Evolutionary conservation across 768 basidiomycete genomes (phyloP).

Genomic region (Boletellus ananiceps): DNA sequence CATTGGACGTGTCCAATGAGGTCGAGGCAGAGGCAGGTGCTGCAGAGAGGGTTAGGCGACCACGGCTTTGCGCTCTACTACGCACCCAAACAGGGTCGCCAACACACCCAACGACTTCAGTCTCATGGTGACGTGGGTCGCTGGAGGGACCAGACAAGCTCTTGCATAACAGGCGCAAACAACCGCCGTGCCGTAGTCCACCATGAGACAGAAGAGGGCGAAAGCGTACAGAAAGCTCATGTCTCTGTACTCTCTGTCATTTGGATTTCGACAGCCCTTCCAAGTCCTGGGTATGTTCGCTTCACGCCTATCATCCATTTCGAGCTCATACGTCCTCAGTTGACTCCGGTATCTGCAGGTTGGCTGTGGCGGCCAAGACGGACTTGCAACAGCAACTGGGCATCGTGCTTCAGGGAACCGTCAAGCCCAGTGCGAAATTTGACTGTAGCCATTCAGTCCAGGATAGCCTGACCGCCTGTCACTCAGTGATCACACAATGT

Average conservation of each 20-base stretch:
- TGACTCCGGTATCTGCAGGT: conserved; percentile 79
- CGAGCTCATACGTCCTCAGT: conserved; percentile 42
- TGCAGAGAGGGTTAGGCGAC: conserved; percentile 1
- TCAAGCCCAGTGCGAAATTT: conserved; percentile 79
- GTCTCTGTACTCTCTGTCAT: conserved; percentile 80
- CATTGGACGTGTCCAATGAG: conserved; percentile 60
- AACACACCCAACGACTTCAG: conserved; percentile 6
- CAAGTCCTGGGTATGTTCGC: conserved; percentile 72
- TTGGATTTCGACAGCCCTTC: conserved; percentile 91
- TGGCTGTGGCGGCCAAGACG: conserved; percentile 61
- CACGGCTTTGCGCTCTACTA: too few species aligned
- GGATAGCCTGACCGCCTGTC: conserved; percentile 38
- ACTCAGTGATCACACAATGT: conserved; percentile 97
- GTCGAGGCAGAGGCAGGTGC: conserved; percentile 43
- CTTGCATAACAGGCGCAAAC: conserved; percentile 25
- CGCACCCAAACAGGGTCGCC: conserved; percentile 16
- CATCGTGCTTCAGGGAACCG: conserved; percentile 76
- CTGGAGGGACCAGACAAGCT: not conserved
- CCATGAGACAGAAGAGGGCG: conserved; percentile 93
- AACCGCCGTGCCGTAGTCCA: conserved; percentile 8
- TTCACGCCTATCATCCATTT: not conserved
- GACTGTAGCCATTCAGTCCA: conserved; percentile 8
- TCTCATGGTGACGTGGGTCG: conserved; percentile 13
- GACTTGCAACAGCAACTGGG: conserved; percentile 74
- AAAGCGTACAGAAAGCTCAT: conserved; percentile 95